Conservation (phyloP, 345 rosid genomes). For the Pistacia integerrima region DNA sequence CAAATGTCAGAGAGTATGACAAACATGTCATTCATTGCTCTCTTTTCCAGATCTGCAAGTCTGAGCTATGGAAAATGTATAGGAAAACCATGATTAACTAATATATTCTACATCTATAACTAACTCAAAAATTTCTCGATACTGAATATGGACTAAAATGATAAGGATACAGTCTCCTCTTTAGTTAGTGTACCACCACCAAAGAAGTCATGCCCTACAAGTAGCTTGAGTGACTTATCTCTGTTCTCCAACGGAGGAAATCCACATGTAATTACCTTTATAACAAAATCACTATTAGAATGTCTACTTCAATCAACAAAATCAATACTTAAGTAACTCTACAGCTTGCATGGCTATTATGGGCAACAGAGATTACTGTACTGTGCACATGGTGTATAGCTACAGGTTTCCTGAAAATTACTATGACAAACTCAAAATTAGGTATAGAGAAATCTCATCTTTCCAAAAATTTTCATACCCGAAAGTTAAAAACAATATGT, state of each 20-base stretch:
- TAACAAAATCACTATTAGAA: conserved; percentile 16
- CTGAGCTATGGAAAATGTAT: conserved; percentile 49
- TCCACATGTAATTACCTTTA: conserved; percentile 84
- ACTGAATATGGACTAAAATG: conserved; percentile 12
- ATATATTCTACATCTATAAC: conserved; percentile 3
- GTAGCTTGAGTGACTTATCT: conserved; percentile 63
- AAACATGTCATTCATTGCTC: conserved; percentile 80
- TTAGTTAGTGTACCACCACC: conserved; percentile 75
- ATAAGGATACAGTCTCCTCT: conserved; percentile 75
- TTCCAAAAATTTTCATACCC: no score
- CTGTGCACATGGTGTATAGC: no score
- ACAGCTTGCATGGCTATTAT: no score
- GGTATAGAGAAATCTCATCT: no score
- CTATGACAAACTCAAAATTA: no score
- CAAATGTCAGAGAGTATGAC: conserved; percentile 90
- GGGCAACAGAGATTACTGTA: no score
- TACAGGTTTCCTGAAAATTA: no score
- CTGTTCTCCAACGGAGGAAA: conserved; percentile 94
- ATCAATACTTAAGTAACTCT: background rate
- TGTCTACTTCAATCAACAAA: conserved; percentile 7
- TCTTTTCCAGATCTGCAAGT: conserved; percentile 63
- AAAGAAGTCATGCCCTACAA: conserved; percentile 79
- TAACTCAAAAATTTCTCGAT: conserved; percentile 13
- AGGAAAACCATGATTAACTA: conserved; percentile 32
- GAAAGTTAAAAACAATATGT: no score